Evolutionary conservation across 305 asterid genomes (phyloP).

Genomic region (Ilex paraguariensis): DNA sequence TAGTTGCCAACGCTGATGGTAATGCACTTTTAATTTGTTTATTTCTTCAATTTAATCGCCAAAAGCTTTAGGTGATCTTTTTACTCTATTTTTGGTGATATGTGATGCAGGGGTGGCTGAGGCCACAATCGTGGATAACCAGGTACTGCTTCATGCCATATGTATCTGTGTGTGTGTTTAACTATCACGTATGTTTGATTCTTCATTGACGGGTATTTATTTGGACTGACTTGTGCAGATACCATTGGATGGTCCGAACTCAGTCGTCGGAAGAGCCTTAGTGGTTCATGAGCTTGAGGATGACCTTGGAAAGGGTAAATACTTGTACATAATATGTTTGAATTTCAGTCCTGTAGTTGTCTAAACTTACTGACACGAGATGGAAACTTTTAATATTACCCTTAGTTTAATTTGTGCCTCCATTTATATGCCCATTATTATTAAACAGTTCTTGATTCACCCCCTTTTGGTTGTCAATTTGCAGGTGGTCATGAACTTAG

Average conservation of each 20-base stretch:
- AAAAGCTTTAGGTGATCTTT: not conserved
- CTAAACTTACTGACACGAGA: too few species aligned
- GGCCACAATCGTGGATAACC: constrained; percentile 73
- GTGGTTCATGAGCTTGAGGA: constrained; percentile 96
- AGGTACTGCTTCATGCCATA: constrained; percentile 30
- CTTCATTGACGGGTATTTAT: too few species aligned
- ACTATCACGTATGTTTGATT: too few species aligned
- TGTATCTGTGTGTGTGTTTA: too few species aligned
- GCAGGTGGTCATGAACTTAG: constrained; percentile 97
- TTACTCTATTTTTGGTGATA: constrained; percentile 4
- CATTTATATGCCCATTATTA: not conserved
- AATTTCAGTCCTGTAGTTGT: not conserved
- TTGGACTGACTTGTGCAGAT: constrained; percentile 38
- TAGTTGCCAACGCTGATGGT: constrained; percentile 90
- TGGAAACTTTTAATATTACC: too few species aligned
- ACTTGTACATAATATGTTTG: not conserved
- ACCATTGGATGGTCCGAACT: constrained; percentile 73
- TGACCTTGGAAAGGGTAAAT: constrained; percentile 95
- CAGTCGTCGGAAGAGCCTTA: constrained; percentile 91
- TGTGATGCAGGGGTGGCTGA: constrained; percentile 76
- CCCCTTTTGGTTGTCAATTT: constrained; percentile 5
- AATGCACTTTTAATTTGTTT: constrained; percentile 12
- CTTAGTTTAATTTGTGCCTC: not conserved
- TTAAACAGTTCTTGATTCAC: not conserved
- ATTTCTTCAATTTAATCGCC: not conserved